These are phyloP conservation scores for Petrea volubilis DNA, from an alignment of 257 asterid genomes.

Conservation along the genomic window DNA sequence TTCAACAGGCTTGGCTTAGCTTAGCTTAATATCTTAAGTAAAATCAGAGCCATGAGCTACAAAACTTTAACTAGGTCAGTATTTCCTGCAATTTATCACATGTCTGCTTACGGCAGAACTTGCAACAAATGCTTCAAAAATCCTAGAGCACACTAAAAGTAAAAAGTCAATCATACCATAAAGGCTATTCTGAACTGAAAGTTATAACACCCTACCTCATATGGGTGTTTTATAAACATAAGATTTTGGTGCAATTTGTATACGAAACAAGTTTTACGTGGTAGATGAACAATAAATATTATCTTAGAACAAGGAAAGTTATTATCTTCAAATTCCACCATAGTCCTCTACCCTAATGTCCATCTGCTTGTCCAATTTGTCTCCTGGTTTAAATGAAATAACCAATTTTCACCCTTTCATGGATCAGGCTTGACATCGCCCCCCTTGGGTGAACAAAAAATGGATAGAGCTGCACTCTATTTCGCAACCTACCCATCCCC, in stretches of 20 bases:
- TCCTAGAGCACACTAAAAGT: not conserved
- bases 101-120: not conserved
- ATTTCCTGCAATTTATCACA: not conserved
- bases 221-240: not conserved
- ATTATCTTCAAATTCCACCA: not conserved
- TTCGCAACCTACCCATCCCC: not conserved
- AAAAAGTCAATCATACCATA: not conserved
- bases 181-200: not conserved
- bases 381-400: not conserved
- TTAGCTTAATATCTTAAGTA: no score
- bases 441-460: not conserved
- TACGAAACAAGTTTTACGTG: not conserved
- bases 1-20: not conserved
- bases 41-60: no score
- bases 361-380: not conserved
- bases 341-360: not conserved
- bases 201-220: not conserved
- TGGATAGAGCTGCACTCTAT: not conserved
- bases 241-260: not conserved
- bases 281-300: not conserved
- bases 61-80: not conserved
- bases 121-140: not conserved
- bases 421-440: not conserved
- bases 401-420: not conserved
- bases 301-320: not conserved